Base-by-base conservation (phyloP, 306 rosid species). In the Medicago arabica region DNA sequence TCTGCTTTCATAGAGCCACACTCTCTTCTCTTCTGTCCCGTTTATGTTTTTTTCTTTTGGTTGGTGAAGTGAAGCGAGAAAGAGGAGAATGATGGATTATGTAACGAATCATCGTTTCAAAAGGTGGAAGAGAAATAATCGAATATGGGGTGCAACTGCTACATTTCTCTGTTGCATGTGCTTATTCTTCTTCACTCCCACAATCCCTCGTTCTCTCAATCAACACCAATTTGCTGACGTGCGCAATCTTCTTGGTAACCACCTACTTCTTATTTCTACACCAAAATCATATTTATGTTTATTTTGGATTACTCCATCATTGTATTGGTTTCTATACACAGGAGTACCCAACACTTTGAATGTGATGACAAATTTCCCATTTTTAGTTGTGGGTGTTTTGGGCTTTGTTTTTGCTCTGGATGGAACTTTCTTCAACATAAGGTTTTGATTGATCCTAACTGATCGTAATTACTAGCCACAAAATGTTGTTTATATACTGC, bases 261-360 rank as follows among this genome's bases (percentile, higher is more conserved):
- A 9, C 13, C 13, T 9, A n/a, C 7, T n/a, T 7, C 21, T 51
- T 51, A 1, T 51, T n/a, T 51, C 57, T 16, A 2, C 57, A n/a
- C 17, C 57, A 15, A 1, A 55, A 10, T 89, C 15, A 47, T 51
- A 4, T 15, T 49, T 0, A 4, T 54, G 14, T 17, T 53, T 2
- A 12, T 19, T 9, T 9, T 39, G 51, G 44, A 74, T 79, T 79
- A 13, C 15, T 55, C 31, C 28, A 25, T 25, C 28, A 2, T 25
- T 1, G 3, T 28, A 3, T 28, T 28, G 31, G 4, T 28, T 28
- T 28, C 4, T 0, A 28, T 0, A 28, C 4, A 28, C 87, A 88
- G 93, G 92, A 62, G 88, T 90, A 8, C 96, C 96, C 40, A 90
- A 83, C 70, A 86, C 96, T 10, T 78, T 90, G 86, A 90, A 90